Conservation (phyloP, 2,329 filamentous ascomycete species). For the Epichloe baconii region DNA sequence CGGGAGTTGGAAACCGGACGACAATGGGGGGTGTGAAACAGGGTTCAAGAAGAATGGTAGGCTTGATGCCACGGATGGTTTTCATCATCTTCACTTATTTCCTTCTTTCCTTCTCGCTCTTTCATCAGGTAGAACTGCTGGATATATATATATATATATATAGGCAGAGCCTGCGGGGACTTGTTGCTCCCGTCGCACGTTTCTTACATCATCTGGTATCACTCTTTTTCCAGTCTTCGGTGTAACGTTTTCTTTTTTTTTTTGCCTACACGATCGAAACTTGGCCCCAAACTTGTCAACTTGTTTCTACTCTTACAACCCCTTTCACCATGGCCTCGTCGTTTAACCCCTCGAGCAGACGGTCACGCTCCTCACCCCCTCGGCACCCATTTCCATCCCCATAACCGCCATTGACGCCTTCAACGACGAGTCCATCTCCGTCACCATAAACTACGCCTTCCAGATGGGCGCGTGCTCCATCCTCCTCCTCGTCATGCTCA, state of each 20-base stretch:
- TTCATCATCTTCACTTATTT: not conserved
- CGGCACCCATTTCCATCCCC: constrained; percentile 18
- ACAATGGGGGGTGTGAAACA: not conserved
- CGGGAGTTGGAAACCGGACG: not conserved
- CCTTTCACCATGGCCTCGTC: not conserved
- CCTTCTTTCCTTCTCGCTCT: not conserved
- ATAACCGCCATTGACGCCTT: constrained; percentile 20
- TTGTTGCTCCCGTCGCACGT: no score
- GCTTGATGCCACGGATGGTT: not conserved
- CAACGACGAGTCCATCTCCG: constrained; percentile 20
- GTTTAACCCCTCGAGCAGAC: constrained; percentile 24
- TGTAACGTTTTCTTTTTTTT: not conserved
- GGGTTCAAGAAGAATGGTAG: not conserved
- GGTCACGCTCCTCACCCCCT: constrained; percentile 20
- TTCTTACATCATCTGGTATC: no score
- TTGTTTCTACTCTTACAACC: no score
- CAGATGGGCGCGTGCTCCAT: constrained; percentile 58
- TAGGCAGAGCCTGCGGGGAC: no score
- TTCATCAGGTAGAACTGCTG: not conserved
- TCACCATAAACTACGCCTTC: constrained; percentile 50
- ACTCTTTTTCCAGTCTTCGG: not conserved
- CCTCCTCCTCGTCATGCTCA: constrained; percentile 50
- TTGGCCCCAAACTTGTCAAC: no score
- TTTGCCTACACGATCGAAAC: not conserved
- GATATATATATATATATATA: not conserved